Evolutionary conservation across 257 asterid species (phyloP), one percentile per base, ranked within the genome.

Genomic region (Avicennia marina): DNA sequence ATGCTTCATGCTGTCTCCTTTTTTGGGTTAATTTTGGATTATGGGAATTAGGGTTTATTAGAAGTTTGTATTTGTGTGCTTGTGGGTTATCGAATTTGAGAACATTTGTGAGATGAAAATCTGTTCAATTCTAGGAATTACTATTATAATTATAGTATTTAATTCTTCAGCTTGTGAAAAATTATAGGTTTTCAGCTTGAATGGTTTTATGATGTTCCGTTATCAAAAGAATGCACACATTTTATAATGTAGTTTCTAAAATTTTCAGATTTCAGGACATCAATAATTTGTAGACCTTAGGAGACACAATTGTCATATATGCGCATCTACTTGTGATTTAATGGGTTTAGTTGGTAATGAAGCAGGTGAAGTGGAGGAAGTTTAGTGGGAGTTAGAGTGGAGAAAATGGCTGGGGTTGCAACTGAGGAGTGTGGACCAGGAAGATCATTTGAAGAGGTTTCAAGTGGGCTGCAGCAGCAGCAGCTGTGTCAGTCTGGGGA

Each of bases 321-420:
- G 25, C 27, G 42, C 6, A 31, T 17, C 18, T 50, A 4, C 32
- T 22, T 39, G 58, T 31, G 8, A 18, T 11, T n/a, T 24, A 60
- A 40, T 27, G 11, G 15, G 59, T 62, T 36, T 48, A 16, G 26
- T 13, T 47, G 45, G 22, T 34, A 26, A 16, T 70, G 73, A 31
- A 68, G 62, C 72, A 80, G 89, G 69, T 71, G 79, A 66, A 66
- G 78, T 66, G 50, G 77, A 67, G 60, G 67, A 71, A 73, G 70
- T 67, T 72, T 69, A 67, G 76, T 58, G 82, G 68, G 62, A 73
- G 78, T 83, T 80, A 66, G 85, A 63, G 74, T 64, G 72, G 68
- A 68, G 73, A 49, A 60, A 72, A 86, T 83, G 95, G 87, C 87
- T 43, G 81, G 79, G n/a, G n/a, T n/a, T n/a, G n/a, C n/a, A n/a